A percentile compares a stretch with the other conserved stretches of the same genome.
Conservation (phyloP, 805 yeast genomes). For the Metschnikowia kunwiensis region DNA sequence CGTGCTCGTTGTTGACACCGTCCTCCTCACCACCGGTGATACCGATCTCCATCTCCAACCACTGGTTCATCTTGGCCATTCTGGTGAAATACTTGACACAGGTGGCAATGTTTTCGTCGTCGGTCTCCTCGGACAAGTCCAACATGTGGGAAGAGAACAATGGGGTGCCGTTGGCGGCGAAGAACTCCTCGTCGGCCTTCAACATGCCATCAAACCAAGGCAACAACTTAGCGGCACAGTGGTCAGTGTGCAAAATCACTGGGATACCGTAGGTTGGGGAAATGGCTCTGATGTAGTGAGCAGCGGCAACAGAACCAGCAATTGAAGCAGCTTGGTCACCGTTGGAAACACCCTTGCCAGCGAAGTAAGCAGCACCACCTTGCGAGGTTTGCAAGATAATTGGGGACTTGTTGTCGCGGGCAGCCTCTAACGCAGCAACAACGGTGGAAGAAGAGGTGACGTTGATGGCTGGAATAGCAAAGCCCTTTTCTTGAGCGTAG, state of each 20-base stretch:
- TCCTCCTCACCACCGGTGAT: constrained; percentile 99
- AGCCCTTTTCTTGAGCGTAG: constrained; percentile 89
- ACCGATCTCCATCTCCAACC: constrained; percentile 99
- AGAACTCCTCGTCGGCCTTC: constrained; percentile 93
- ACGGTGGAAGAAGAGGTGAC: constrained; percentile 97
- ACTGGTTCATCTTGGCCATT: constrained; percentile 91
- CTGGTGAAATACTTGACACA: constrained; percentile 94
- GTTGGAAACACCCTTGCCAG: constrained; percentile 98
- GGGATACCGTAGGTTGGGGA: constrained; percentile 97
- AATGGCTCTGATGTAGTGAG: constrained; percentile 93
- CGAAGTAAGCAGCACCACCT: constrained; percentile 99
- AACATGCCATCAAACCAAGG: constrained; percentile 99
- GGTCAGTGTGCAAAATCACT: constrained; percentile 96
- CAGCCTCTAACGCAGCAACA: constrained; percentile 48
- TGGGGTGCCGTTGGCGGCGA: constrained; percentile 83
- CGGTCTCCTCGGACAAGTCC: constrained; percentile 94
- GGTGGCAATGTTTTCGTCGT: constrained; percentile 90
- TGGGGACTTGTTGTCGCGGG: constrained; percentile 66
- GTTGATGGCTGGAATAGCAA: constrained; percentile 98
- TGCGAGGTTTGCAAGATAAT: constrained; percentile 95
- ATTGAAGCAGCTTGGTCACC: constrained; percentile 90
- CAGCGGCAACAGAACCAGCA: constrained; percentile 95
- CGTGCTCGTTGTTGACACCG: constrained; percentile 98
- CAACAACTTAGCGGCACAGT: constrained; percentile 96
- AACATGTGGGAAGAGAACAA: constrained; percentile 98